Evolutionary conservation across 768 basidiomycete genomes (phyloP), one percentile per base, ranked within the genome.

Genomic region (Agrocybe pediades): DNA sequence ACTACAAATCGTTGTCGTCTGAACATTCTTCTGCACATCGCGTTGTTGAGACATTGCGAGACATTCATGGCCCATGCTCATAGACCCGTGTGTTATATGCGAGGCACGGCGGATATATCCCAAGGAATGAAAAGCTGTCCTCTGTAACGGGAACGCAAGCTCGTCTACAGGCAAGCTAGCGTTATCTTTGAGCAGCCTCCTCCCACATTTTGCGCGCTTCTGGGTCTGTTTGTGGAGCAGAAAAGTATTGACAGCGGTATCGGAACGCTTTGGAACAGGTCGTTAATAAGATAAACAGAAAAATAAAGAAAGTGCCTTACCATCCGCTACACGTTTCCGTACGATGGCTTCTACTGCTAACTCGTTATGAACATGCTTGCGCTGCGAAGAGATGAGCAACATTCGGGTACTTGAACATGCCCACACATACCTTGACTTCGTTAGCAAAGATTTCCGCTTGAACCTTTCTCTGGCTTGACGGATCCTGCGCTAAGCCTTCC

Each of bases 211-310:
- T 60, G 30, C 65, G 77, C 5, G 79, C 77, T 56, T 88, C 86
- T 33, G 60, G 69, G 62, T 88, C 86, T 15, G 79, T 74, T 51
- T 66, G 59, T 26, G 90, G 86, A 6, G 89, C 88, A 46, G 77
- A 73, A 68, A 92, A 94, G 67, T 87, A 92, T 65, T 81, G 83
- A 73, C 91, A 94, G 46, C 90, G 86, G 41, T 87, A 80, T 54
- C 78, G 79, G 67, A 94, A 93, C 26, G 88, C 91, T 94, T 49
- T 41, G 47, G 21, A 46, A 41, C 17, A 6, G 30, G 9, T 46
- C 7, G 51, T 42, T 42, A 30, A n/a, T 25, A n/a, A 41, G 19
- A 29, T 6, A n/a, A 24, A 9, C 20, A 17, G 16, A 8, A 20
- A 46, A 21, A 41, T 9, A 26, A 30, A 49, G 39, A 40, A 43